A percentile compares a stretch with the other conserved stretches of the same genome.
These are phyloP conservation scores for Sphaerulina vaccinii DNA, from an alignment of 2,329 filamentous ascomycete genomes.

Conservation along the genomic window DNA sequence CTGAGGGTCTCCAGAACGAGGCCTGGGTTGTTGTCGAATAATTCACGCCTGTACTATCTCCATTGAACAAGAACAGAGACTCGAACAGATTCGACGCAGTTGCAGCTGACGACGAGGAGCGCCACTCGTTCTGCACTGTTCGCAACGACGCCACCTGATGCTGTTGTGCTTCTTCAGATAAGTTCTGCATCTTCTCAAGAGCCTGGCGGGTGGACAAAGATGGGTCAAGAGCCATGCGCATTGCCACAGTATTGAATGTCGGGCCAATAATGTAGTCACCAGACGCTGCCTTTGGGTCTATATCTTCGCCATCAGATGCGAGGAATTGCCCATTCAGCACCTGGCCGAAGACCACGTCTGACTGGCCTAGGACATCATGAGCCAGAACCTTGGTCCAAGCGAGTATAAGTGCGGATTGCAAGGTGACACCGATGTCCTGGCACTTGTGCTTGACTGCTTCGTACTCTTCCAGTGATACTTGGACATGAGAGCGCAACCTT, in stretches of 20 bases:
- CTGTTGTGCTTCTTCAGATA: background rate
- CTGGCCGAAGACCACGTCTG: background rate
- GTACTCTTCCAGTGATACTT: background rate
- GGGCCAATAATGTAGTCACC: background rate
- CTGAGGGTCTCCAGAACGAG: background rate
- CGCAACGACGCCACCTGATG: background rate
- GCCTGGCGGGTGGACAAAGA: background rate
- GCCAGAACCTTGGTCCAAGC: background rate
- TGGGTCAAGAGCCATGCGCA: background rate
- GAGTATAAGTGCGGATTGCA: background rate
- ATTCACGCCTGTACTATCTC: background rate
- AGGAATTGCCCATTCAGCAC: background rate
- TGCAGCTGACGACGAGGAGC: background rate
- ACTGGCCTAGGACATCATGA: background rate
- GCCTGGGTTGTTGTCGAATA: background rate
- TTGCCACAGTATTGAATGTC: background rate
- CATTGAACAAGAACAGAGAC: background rate
- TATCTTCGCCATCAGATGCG: background rate
- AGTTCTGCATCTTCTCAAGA: background rate
- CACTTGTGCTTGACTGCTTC: background rate
- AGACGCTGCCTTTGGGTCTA: background rate
- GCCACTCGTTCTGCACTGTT: background rate
- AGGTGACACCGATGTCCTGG: background rate
- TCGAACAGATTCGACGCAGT: background rate
- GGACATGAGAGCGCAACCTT: background rate